These are phyloP conservation scores for Kwoniella shandongensis DNA, from an alignment of 768 basidiomycete species.

Conservation along the genomic window DNA sequence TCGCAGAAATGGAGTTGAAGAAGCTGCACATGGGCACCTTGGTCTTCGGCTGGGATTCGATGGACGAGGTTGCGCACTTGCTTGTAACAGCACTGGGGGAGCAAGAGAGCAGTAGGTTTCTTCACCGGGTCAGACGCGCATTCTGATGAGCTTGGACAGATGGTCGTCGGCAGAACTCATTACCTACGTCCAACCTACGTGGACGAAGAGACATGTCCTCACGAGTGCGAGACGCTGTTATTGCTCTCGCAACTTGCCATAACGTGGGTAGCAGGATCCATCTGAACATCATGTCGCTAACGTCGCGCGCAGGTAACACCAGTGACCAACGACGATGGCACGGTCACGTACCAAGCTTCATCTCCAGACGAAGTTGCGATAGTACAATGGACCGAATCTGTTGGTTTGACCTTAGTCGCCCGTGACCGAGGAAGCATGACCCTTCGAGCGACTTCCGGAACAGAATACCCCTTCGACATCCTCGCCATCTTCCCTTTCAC, in stretches of 20 bases:
- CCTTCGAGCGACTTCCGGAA: constrained; percentile 69
- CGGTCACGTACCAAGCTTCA: constrained; percentile 94
- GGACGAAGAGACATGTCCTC: constrained; percentile 94
- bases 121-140: neutral
- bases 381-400: constrained; percentile 93
- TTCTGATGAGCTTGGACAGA: constrained; percentile 1
- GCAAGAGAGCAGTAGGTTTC: neutral
- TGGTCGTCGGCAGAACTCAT: constrained; percentile 57
- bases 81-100: constrained; percentile 79
- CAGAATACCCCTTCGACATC: constrained; percentile 71
- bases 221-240: constrained; percentile 83
- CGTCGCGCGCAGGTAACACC: constrained; percentile 78
- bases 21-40: constrained; percentile 98
- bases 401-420: constrained; percentile 82
- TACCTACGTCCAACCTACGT: constrained; percentile 60
- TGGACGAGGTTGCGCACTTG: constrained; percentile 96
- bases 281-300: neutral
- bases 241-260: constrained; percentile 92
- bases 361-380: constrained; percentile 99
- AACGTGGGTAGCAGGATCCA: constrained; percentile 63
- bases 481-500: constrained; percentile 98
- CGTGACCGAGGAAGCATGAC: constrained; percentile 91
- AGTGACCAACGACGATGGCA: constrained; percentile 88
- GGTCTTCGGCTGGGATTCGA: constrained; percentile 94
- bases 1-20: constrained; percentile 96